phyloP scores from a whole-genome alignment of 495 filamentous ascomycete species.

The Achaetomiella virescens region DNA sequence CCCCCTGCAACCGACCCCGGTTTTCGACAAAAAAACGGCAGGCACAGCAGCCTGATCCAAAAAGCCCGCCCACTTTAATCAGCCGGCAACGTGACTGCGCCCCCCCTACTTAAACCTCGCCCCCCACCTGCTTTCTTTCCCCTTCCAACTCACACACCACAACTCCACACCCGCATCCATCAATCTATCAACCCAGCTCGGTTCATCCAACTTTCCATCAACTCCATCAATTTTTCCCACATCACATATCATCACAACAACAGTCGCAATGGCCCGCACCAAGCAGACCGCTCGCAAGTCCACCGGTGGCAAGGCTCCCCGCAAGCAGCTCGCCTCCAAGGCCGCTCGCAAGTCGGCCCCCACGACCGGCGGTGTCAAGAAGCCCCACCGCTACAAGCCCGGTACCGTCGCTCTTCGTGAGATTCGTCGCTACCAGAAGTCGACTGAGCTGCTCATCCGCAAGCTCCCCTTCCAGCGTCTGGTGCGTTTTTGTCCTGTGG shows the following conservation, averaged over 20 bases:
- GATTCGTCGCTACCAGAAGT: slow-evolving; percentile 99
- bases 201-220: slow-evolving; percentile 27
- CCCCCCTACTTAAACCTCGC: slow-evolving; percentile 41
- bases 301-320: slow-evolving; percentile 98
- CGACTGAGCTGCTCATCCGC: slow-evolving; percentile 99
- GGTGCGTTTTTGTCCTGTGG: slow-evolving; percentile 38
- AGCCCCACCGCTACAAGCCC: slow-evolving; percentile 99
- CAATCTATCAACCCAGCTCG: slow-evolving; percentile 36
- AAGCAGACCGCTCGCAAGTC: slow-evolving; percentile 99
- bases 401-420: slow-evolving; percentile 99
- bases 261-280: slow-evolving; percentile 87
- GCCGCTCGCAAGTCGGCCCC: slow-evolving; percentile 50
- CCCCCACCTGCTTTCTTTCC: slow-evolving; percentile 42
- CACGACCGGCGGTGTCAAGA: slow-evolving; percentile 84
- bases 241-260: slow-evolving; percentile 43
- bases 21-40: slow-evolving; percentile 29
- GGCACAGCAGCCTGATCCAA: slow-evolving; percentile 24
- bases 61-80: slow-evolving; percentile 32
- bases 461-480: slow-evolving; percentile 99
- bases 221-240: slow-evolving; percentile 29
- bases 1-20: slow-evolving; percentile 31
- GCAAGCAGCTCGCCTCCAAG: slow-evolving; percentile 80
- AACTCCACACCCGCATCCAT: slow-evolving; percentile 26
- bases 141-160: slow-evolving; percentile 41
- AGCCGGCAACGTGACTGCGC: slow-evolving; percentile 35